Evolutionary conservation across 768 basidiomycete genomes (phyloP).

Genomic region (Ephemerocybe angulata): DNA sequence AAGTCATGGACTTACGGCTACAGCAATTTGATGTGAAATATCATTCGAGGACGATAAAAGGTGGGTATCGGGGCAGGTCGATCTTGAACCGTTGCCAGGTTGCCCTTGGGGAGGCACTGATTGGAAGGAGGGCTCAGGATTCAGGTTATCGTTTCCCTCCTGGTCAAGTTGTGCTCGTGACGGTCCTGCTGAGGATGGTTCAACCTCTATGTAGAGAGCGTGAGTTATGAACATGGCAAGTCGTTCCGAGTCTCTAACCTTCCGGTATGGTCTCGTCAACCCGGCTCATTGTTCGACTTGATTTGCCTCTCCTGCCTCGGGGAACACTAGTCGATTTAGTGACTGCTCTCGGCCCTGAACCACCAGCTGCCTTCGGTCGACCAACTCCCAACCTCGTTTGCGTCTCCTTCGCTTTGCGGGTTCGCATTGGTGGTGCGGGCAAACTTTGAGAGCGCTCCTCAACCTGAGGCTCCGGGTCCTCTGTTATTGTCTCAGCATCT

Average conservation of each 20-base stretch:
- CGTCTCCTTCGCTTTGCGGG: conserved; percentile 68
- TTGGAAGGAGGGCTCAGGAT: too few species aligned
- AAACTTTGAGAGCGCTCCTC: conserved; percentile 17
- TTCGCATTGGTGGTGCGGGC: conserved; percentile 36
- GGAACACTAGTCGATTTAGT: conserved; percentile 57
- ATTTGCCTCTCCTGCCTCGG: conserved; percentile 47
- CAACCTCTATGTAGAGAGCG: conserved; percentile 12
- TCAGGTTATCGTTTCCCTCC: too few species aligned
- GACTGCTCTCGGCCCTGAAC: conserved; percentile 59
- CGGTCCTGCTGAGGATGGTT: conserved; percentile 17
- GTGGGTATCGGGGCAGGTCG: too few species aligned
- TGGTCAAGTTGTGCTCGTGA: neutral
- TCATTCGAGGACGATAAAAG: neutral
- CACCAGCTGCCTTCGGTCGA: conserved; percentile 62
- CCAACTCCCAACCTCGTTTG: conserved; percentile 72
- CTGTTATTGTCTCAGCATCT: conserved; percentile 28
- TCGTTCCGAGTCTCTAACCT: conserved; percentile 31
- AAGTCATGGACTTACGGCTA: conserved; percentile 32
- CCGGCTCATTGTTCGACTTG: conserved; percentile 47
- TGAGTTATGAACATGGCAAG: neutral
- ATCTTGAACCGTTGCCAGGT: too few species aligned
- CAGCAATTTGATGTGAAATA: conserved; percentile 27
- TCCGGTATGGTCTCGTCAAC: conserved; percentile 59
- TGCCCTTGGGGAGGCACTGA: too few species aligned
- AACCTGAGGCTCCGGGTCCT: conserved; percentile 17